Conservation (phyloP, 352 stramenopile species). For the Pythium periplocum region DNA sequence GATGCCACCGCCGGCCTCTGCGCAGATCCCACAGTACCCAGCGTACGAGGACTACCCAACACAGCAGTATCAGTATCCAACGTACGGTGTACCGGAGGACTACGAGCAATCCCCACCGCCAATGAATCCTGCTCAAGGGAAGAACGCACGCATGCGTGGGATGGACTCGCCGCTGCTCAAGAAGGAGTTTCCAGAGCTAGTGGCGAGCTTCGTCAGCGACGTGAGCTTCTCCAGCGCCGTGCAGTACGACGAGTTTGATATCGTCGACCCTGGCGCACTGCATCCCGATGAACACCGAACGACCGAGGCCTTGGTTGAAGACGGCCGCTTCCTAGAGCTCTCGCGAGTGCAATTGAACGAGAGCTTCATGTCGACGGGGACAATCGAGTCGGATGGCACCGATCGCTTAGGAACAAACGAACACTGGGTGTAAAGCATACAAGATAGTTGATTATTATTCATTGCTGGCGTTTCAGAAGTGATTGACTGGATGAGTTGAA, state of each 20-base stretch:
- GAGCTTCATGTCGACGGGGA: conserved; percentile 14
- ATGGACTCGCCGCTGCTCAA: conserved; percentile 21
- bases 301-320: conserved; percentile 58
- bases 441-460: too few species aligned
- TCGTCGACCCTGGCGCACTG: conserved; percentile 57
- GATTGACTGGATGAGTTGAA: too few species aligned
- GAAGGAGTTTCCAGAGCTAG: conserved; percentile 27
- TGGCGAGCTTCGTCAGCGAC: conserved; percentile 20
- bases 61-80: conserved; percentile 2
- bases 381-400: conserved; percentile 7
- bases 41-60: neutral
- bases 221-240: conserved; percentile 5
- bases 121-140: too few species aligned
- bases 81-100: conserved; percentile 8
- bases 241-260: conserved; percentile 64
- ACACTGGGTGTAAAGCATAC: too few species aligned
- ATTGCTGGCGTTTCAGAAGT: too few species aligned
- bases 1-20: too few species aligned
- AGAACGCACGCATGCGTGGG: conserved; percentile 8
- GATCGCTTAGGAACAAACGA: too few species aligned
- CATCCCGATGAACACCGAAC: conserved; percentile 49
- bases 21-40: neutral
- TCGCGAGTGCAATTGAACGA: conserved; percentile 26
- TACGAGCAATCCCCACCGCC: too few species aligned
- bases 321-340: conserved; percentile 55